Conservation (phyloP, 139 green algal species). For the Chlamydomonas schloesseri region DNA sequence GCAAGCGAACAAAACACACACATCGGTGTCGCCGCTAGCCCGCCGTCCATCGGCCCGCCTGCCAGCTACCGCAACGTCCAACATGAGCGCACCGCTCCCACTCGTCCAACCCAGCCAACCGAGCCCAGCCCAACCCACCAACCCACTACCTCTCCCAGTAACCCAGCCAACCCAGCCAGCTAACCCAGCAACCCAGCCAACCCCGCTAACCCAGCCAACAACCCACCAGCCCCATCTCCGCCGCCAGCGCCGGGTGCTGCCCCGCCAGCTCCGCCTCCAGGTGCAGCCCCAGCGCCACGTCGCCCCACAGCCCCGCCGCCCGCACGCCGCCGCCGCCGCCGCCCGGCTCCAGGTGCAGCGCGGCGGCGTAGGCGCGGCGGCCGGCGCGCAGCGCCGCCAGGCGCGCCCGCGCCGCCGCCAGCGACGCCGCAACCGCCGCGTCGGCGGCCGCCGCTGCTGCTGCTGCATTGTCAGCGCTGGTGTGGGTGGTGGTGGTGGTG, state of each 20-base stretch:
- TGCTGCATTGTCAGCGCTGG: neutral
- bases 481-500: neutral
- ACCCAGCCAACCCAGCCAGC: too few species aligned
- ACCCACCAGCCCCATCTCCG: neutral
- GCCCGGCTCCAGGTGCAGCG: constrained; percentile 72
- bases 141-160: too few species aligned
- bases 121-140: too few species aligned
- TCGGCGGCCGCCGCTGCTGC: neutral
- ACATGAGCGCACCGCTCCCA: too few species aligned
- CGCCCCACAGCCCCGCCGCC: constrained; percentile 63
- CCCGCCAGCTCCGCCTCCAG: constrained; percentile 62
- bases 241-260: constrained; percentile 42
- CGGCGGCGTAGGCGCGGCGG: constrained; percentile 65
- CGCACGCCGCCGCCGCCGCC: neutral
- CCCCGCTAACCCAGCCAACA: neutral
- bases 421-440: neutral
- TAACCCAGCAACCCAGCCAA: neutral
- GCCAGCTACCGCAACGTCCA: too few species aligned
- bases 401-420: constrained; percentile 35
- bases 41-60: too few species aligned
- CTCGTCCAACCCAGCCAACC: too few species aligned
- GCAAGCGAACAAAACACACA: too few species aligned
- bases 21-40: too few species aligned
- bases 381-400: constrained; percentile 54
- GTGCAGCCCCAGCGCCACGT: constrained; percentile 59